A percentile compares a stretch with the other conserved stretches of the same genome.
Evolutionary conservation across 148 eudicot genomes (phyloP).

Genomic region (Salicornia ramosissima): DNA sequence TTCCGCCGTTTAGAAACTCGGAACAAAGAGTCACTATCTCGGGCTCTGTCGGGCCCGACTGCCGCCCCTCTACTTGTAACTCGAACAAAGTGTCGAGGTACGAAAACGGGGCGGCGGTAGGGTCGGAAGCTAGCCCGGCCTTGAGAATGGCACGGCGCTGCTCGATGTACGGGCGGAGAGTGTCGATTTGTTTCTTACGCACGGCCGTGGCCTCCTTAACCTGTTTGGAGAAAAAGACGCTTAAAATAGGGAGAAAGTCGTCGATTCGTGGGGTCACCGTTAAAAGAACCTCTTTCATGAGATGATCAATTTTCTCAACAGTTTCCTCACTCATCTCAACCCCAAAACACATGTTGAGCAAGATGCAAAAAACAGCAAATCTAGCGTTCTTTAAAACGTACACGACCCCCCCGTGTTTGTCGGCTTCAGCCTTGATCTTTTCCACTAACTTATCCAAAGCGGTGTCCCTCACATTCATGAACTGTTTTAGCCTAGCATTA

Average conservation of each 20-base stretch:
- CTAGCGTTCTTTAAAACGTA: slow-evolving; percentile 58
- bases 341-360: slow-evolving; percentile 78
- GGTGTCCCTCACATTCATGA: slow-evolving; percentile 30
- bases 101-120: slow-evolving; percentile 52
- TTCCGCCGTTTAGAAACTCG: slow-evolving; percentile 86
- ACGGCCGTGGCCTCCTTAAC: slow-evolving; percentile 50
- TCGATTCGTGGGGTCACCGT: slow-evolving; percentile 73
- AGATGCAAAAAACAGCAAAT: slow-evolving; percentile 71
- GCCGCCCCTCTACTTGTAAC: slow-evolving; percentile 62
- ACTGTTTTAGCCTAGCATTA: slow-evolving; percentile 40
- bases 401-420: slow-evolving; percentile 51
- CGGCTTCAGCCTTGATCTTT: slow-evolving; percentile 48
- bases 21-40: slow-evolving; percentile 86
- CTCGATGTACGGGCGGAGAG: slow-evolving; percentile 54
- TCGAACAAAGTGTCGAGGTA: slow-evolving; percentile 78
- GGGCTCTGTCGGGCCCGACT: slow-evolving; percentile 42
- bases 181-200: slow-evolving; percentile 53
- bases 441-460: slow-evolving; percentile 66
- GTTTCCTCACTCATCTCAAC: slow-evolving; percentile 75
- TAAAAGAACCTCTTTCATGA: slow-evolving; percentile 67
- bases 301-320: slow-evolving; percentile 53
- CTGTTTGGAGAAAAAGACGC: slow-evolving; percentile 73
- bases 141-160: slow-evolving; percentile 40
- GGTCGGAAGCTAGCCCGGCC: slow-evolving; percentile 37
- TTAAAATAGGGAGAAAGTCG: slow-evolving; percentile 64